Conservation (phyloP, 148 eudicot species). For the Salicornia ramosissima region DNA sequence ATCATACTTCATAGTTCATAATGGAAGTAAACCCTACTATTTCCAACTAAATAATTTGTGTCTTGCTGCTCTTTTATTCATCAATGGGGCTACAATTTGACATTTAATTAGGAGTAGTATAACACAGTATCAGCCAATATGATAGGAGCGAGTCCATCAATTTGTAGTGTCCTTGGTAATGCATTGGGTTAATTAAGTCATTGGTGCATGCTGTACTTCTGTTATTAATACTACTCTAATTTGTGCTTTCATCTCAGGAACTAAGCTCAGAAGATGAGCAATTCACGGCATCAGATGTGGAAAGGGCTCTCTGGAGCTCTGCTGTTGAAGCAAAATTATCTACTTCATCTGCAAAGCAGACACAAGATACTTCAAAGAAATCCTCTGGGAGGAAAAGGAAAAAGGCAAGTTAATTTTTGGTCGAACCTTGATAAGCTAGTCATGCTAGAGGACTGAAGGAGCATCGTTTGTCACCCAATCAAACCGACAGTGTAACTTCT, state of each 20-base stretch:
- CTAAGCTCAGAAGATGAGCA: slow-evolving; percentile 44
- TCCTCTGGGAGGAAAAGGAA: slow-evolving; percentile 52
- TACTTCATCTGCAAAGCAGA: slow-evolving; percentile 20
- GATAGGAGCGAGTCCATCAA: background rate
- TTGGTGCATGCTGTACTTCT: too few species aligned
- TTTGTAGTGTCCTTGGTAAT: background rate
- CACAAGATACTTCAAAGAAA: slow-evolving; percentile 29
- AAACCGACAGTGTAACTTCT: background rate
- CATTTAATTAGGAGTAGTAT: background rate
- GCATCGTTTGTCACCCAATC: background rate
- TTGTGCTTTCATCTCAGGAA: slow-evolving; percentile 39
- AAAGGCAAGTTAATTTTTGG: background rate
- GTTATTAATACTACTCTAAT: background rate
- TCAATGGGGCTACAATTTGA: background rate
- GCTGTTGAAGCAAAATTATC: slow-evolving; percentile 48
- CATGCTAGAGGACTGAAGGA: background rate
- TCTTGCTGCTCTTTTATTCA: background rate
- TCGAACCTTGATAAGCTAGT: background rate
- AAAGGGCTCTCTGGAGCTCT: slow-evolving; percentile 81
- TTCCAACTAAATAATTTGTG: background rate
- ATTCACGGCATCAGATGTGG: slow-evolving; percentile 84
- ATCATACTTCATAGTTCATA: background rate
- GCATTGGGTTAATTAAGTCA: background rate
- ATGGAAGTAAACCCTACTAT: background rate
- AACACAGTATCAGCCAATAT: background rate